These are phyloP conservation scores for Coffea canephora DNA, from an alignment of 257 asterid genomes.

Conservation along the genomic window DNA sequence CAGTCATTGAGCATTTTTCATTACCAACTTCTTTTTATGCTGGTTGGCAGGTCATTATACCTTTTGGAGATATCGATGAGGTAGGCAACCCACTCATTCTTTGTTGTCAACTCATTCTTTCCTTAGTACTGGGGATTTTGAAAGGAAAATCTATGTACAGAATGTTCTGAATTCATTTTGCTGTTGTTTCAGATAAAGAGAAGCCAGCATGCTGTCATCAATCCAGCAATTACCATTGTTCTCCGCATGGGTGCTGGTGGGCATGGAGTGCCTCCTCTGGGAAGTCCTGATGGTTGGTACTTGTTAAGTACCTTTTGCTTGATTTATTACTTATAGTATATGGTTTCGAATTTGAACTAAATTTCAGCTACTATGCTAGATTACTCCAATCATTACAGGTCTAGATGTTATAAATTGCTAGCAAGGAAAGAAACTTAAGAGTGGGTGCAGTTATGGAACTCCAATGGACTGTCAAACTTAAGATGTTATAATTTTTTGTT, in stretches of 20 bases:
- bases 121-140: constrained; percentile 8
- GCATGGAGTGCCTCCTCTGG: constrained; percentile 85
- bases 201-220: constrained; percentile 88
- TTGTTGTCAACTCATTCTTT: constrained; percentile 18
- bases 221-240: constrained; percentile 79
- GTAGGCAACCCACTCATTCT: constrained; percentile 37
- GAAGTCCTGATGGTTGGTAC: constrained; percentile 80
- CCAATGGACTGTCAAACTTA: background rate
- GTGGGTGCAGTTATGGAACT: background rate
- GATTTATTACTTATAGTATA: background rate
- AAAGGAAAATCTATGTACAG: constrained; percentile 7
- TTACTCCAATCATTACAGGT: background rate
- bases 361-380: background rate
- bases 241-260: constrained; percentile 90
- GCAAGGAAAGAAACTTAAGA: background rate
- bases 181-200: constrained; percentile 61
- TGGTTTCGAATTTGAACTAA: background rate
- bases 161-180: constrained; percentile 19
- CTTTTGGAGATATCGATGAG: constrained; percentile 90
- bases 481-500: no score
- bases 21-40: constrained; percentile 19
- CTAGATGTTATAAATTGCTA: background rate
- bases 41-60: constrained; percentile 74
- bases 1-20: constrained; percentile 9
- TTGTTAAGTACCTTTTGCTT: constrained; percentile 1